Evolutionary conservation across 345 rosid species (phyloP), one percentile per base, ranked within the genome.

Genomic region (Litchi chinensis): DNA sequence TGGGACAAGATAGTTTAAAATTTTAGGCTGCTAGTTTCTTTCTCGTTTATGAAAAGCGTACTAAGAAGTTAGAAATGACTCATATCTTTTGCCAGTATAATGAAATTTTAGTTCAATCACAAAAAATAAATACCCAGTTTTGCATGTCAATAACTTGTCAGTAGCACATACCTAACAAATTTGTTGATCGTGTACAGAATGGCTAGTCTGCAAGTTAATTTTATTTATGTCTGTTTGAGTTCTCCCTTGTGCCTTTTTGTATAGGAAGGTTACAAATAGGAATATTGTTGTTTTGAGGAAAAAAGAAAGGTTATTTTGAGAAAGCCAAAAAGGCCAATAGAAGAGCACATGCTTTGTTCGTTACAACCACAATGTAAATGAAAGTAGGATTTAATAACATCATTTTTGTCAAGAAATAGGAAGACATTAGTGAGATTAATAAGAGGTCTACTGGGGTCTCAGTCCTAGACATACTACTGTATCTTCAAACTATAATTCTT

Each of bases 311-410:
- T 57, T 18, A n/a, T n/a, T 57, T 57, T 8, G 11, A 21, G 21
- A 57, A 43, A 44, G 57, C 57, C 32, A 44, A 43, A 70, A n/a
- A 70, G 60, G 62, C 60, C 71, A 68, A 19, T 6, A 68, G 26
- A 39, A 46, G 46, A 37, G 10, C 24, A 39, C 22, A 18, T 12
- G 52, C 8, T 11, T 46, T 0, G 52, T 46, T 11, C 52, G 5
- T 11, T 32, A 50, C 4, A 13, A n/a, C 63, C 24, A 57, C 63
- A 18, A 57, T 19, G 63, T 57, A 57, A 57, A 19, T 19, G 24
- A 18, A 57, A 50, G 56, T 2, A 50, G 56, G 56, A 50, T 50
- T 50, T 13, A 16, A 50, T 50, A 3, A 11, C 56, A 50, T 50
- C 63, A 7, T 57, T 57, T 18, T 18, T 6, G 19, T 57, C 24